phyloP scores from a whole-genome alignment of 2,329 filamentous ascomycete species.

The Fusarium sp. region DNA sequence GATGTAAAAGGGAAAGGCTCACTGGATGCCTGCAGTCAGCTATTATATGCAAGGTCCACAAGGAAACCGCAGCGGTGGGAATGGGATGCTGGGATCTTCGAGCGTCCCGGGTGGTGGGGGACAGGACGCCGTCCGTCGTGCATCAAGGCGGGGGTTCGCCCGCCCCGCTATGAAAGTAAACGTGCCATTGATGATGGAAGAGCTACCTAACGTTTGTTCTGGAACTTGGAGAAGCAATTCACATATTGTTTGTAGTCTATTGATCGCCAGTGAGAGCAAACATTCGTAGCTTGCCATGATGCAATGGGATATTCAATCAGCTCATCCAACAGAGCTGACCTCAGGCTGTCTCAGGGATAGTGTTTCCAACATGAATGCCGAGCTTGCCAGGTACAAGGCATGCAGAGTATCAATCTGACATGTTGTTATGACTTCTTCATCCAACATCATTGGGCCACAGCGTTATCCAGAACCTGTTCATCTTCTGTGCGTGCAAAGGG shows the following conservation, averaged over 20 bases:
- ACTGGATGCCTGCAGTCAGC: not conserved
- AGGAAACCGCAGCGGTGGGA: conserved; percentile 10
- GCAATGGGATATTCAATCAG: not conserved
- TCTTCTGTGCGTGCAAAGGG: not conserved
- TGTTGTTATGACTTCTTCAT: not conserved
- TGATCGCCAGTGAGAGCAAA: not conserved
- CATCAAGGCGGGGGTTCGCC: conserved; percentile 4
- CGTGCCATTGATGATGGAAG: conserved; percentile 1
- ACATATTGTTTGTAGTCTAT: not conserved
- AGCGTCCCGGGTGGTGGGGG: conserved; percentile 30
- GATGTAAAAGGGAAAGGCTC: not conserved
- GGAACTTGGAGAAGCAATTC: conserved; percentile 9
- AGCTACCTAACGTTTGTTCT: not conserved
- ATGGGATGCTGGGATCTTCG: conserved; percentile 15
- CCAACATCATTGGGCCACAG: not conserved
- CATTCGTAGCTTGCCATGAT: not conserved
- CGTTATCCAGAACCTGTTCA: not conserved
- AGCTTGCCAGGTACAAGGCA: not conserved
- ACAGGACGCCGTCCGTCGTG: not conserved
- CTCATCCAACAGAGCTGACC: not conserved
- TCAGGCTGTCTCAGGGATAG: not conserved
- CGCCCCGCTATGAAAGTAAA: conserved; percentile 3
- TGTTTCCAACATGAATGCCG: not conserved
- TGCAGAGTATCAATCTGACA: not conserved
- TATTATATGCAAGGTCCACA: conserved; percentile 13